Evolutionary conservation across 1,284 basidiomycete species (phyloP).

Genomic region (Ceratobasidium sp.): DNA sequence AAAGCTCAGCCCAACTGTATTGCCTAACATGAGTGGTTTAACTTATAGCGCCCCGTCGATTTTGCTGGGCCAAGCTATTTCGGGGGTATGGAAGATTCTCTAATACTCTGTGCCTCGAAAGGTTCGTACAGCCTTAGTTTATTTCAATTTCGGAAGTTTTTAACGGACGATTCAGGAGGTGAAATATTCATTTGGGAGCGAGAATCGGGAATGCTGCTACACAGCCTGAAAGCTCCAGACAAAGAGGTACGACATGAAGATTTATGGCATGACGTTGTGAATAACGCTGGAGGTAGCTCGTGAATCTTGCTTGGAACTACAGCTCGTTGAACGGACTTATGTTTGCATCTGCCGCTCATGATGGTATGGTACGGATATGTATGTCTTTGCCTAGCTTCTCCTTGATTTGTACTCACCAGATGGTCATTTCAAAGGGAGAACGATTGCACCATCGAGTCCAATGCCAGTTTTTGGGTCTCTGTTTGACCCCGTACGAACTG

Average conservation of each 20-base stretch:
- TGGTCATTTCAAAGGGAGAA: too few relatives aligned
- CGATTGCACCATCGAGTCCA: too few relatives aligned
- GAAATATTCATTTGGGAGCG: conserved; percentile 44
- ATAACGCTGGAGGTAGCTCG: neutral
- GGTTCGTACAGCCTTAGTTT: neutral
- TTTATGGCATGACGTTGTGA: neutral
- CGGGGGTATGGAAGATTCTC: conserved; percentile 21
- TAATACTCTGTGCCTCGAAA: conserved; percentile 41
- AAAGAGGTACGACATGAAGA: neutral
- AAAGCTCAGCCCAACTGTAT: neutral
- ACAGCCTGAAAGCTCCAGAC: conserved; percentile 38
- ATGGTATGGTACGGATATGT: conserved; percentile 42
- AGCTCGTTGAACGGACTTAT: conserved; percentile 40
- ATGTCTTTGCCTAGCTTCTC: neutral
- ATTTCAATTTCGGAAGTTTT: too few relatives aligned
- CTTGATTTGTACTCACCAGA: neutral
- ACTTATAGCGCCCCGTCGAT: too few relatives aligned
- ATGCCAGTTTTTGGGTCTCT: too few relatives aligned
- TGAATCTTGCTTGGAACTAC: conserved; percentile 41
- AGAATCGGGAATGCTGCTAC: conserved; percentile 29
- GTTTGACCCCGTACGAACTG: too few relatives aligned
- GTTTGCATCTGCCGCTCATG: conserved; percentile 40
- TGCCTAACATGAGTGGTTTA: neutral
- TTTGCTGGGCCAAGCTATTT: conserved; percentile 22
- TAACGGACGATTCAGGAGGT: conserved; percentile 6